Evolutionary conservation across 306 rosid species (phyloP).

Genomic region (Potentilla sterilis): DNA sequence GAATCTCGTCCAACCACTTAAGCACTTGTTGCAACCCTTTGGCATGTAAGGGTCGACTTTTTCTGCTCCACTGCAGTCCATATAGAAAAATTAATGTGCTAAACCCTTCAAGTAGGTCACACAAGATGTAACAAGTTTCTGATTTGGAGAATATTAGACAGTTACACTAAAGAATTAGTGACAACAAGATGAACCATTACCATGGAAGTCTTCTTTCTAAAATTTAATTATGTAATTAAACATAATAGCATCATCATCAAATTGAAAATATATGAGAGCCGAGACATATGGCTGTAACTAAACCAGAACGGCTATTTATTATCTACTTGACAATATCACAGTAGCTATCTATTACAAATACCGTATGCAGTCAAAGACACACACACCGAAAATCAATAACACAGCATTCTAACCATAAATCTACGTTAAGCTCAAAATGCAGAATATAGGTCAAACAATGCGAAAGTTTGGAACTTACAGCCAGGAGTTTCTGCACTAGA

Average conservation of each 20-base stretch:
- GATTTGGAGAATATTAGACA: not conserved
- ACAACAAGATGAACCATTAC: not conserved
- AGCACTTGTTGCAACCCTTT: constrained; percentile 86
- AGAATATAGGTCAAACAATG: constrained; percentile 2
- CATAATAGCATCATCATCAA: not conserved
- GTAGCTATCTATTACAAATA: not conserved
- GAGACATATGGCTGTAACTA: not conserved
- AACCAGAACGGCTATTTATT: not conserved
- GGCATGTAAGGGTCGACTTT: constrained; percentile 74
- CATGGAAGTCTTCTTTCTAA: not conserved
- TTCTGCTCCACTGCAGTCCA: constrained; percentile 75
- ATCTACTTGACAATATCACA: not conserved
- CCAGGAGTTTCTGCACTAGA: constrained; percentile 64
- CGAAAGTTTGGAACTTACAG: constrained; percentile 48
- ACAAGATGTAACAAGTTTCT: not conserved
- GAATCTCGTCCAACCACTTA: constrained; percentile 78
- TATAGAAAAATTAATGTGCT: constrained; percentile 22
- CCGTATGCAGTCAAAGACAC: not conserved
- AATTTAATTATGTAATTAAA: not conserved
- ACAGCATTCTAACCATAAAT: not conserved
- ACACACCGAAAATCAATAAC: not conserved
- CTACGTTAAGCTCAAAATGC: not conserved
- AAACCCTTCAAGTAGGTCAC: constrained; percentile 7
- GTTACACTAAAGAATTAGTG: constrained; percentile 5
- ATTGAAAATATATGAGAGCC: not conserved